These are phyloP conservation scores for Geosmithia putterillii DNA, from an alignment of 2,329 filamentous ascomycete species.

Conservation along the genomic window DNA sequence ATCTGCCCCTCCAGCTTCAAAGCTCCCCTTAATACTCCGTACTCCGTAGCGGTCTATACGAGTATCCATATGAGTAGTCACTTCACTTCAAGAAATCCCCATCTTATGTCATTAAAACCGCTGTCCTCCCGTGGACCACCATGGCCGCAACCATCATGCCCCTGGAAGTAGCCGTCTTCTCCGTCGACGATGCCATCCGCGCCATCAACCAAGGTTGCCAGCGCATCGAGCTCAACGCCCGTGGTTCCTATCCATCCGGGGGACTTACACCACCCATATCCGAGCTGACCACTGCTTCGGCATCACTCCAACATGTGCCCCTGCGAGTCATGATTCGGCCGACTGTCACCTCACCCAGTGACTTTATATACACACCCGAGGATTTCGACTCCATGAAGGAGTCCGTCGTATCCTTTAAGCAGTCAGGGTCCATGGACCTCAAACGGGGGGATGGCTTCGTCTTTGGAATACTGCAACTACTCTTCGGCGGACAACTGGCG, in stretches of 20 bases:
- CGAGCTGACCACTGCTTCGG: slow-evolving; percentile 20
- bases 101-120: neutral
- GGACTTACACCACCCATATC: slow-evolving; percentile 35
- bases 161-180: slow-evolving; percentile 45
- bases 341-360: slow-evolving; percentile 14
- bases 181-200: slow-evolving; percentile 21
- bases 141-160: slow-evolving; percentile 5
- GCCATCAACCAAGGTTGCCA: slow-evolving; percentile 30
- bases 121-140: slow-evolving; percentile 1
- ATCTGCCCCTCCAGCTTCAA: too few species aligned
- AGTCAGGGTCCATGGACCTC: slow-evolving; percentile 20
- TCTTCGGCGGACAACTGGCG: slow-evolving; percentile 4
- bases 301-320: slow-evolving; percentile 17
- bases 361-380: slow-evolving; percentile 35
- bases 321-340: slow-evolving; percentile 45
- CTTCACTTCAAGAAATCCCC: too few species aligned
- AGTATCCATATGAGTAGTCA: too few species aligned
- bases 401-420: slow-evolving; percentile 23
- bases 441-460: slow-evolving; percentile 42
- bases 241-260: slow-evolving; percentile 34
- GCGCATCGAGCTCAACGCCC: slow-evolving; percentile 41
- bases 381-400: slow-evolving; percentile 32
- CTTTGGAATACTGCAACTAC: slow-evolving; percentile 30
- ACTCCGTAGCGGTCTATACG: too few species aligned
- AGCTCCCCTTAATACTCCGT: too few species aligned